A percentile compares a stretch with the other conserved stretches of the same genome.
Evolutionary conservation across 2,329 filamentous ascomycete species (phyloP).

Genomic region (Alternaria postmessia): DNA sequence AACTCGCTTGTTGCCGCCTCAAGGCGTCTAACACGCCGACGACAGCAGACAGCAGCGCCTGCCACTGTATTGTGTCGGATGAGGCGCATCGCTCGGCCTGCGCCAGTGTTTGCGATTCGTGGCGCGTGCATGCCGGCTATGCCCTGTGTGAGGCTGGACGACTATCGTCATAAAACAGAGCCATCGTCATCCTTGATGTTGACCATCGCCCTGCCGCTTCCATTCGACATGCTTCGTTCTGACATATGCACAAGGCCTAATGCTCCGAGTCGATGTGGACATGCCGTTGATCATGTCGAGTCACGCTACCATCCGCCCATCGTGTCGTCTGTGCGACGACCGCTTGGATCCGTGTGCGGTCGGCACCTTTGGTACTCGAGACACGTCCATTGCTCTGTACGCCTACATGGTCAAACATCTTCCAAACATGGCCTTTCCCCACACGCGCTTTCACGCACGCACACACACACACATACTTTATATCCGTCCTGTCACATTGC

Average conservation of each 20-base stretch:
- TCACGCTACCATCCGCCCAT: constrained; percentile 6
- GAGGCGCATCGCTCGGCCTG: constrained; percentile 15
- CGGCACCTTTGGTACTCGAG: constrained; percentile 12
- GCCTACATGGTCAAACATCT: constrained; percentile 13
- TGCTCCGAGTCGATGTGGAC: constrained; percentile 1
- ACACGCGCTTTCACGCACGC: background rate
- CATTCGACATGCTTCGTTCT: constrained; percentile 1
- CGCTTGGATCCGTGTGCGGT: constrained; percentile 12
- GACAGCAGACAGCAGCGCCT: constrained; percentile 9
- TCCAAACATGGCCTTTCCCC: constrained; percentile 15
- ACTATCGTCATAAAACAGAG: constrained; percentile 8
- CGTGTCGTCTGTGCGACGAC: constrained; percentile 17
- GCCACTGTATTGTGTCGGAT: constrained; percentile 9
- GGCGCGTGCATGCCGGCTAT: constrained; percentile 5
- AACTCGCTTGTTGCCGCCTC: constrained; percentile 18
- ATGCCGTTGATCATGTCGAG: background rate
- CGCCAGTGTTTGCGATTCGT: constrained; percentile 13
- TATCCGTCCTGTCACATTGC: constrained; percentile 23
- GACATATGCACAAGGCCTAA: constrained; percentile 13
- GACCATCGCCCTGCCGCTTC: background rate
- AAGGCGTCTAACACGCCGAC: constrained; percentile 34
- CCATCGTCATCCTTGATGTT: constrained; percentile 6
- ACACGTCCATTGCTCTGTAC: constrained; percentile 13
- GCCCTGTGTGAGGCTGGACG: constrained; percentile 8
- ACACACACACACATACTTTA: background rate